Evolutionary conservation across 2,329 filamentous ascomycete genomes (phyloP).

Genomic region (Xylariaceae sp.): DNA sequence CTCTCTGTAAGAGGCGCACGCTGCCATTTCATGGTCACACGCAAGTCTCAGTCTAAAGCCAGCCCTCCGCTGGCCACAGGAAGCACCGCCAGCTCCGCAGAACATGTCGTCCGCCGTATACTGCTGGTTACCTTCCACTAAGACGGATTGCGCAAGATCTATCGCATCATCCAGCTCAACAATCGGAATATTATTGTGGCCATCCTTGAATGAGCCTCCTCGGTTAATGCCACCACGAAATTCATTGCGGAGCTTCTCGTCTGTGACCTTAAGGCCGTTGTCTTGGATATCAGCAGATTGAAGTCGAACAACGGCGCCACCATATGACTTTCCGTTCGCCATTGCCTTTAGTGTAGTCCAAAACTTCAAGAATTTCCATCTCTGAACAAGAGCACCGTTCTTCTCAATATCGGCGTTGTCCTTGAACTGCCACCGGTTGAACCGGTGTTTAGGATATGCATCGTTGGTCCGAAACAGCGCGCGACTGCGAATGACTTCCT

Average conservation of each 20-base stretch:
- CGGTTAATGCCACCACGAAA: conserved; percentile 49
- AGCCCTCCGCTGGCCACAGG: conserved; percentile 63
- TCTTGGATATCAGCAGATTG: conserved; percentile 33
- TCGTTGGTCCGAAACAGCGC: conserved; percentile 62
- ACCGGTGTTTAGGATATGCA: conserved; percentile 48
- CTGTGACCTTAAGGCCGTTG: conserved; percentile 31
- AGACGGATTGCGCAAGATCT: too few relatives aligned
- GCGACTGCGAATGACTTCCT: conserved; percentile 48
- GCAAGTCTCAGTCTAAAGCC: conserved; percentile 65
- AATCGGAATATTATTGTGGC: conserved; percentile 20
- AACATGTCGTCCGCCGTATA: conserved; percentile 77
- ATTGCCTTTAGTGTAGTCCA: conserved; percentile 34
- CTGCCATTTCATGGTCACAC: conserved; percentile 64
- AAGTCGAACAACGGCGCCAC: conserved; percentile 25
- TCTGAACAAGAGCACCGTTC: conserved; percentile 53
- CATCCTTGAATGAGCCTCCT: conserved; percentile 48
- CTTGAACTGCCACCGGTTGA: conserved; percentile 28
- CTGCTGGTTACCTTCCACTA: conserved; percentile 45
- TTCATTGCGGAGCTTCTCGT: conserved; percentile 40
- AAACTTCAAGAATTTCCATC: conserved; percentile 53
- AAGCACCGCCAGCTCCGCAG: conserved; percentile 74
- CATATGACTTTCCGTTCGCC: conserved; percentile 1
- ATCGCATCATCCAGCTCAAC: conserved; percentile 34
- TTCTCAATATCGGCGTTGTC: conserved; percentile 33
- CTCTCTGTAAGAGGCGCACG: conserved; percentile 58